Conservation (phyloP, 2,329 filamentous ascomycete species). For the Colletotrichum costaricense region DNA sequence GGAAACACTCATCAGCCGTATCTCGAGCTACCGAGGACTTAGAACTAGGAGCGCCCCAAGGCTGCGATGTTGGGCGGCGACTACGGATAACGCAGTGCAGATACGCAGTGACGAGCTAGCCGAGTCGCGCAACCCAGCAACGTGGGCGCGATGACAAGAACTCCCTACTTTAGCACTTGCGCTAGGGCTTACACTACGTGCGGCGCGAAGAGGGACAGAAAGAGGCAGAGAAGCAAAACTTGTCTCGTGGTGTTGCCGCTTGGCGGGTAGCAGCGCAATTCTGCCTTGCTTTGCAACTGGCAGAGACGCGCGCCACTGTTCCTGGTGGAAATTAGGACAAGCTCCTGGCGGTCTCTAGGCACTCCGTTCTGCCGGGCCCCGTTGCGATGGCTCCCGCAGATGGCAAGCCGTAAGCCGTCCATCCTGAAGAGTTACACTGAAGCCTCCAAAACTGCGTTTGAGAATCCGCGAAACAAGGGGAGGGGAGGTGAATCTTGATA, state of each 20-base stretch:
- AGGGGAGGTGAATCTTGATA: neutral
- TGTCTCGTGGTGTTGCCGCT: conserved; percentile 22
- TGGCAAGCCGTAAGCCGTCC: neutral
- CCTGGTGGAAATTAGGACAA: conserved; percentile 34
- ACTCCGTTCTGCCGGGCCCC: neutral
- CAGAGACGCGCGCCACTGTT: conserved; percentile 32
- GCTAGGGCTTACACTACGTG: conserved; percentile 20
- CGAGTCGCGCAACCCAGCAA: conserved; percentile 28
- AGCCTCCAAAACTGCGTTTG: neutral
- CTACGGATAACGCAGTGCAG: neutral
- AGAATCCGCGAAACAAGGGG: neutral
- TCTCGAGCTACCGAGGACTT: neutral
- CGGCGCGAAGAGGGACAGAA: neutral
- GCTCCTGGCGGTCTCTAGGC: conserved; percentile 4
- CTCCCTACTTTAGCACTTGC: conserved; percentile 23
- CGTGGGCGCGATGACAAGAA: conserved; percentile 22
- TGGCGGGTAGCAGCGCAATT: conserved; percentile 23
- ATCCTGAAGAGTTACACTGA: neutral
- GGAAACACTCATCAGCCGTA: neutral
- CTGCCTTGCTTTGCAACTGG: conserved; percentile 11
- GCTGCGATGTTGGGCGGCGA: neutral
- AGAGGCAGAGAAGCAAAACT: neutral
- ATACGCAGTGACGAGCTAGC: conserved; percentile 2
- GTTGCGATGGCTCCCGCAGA: neutral
- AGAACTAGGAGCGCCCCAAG: neutral